These are phyloP conservation scores for Ephemerocybe angulata DNA, from an alignment of 768 basidiomycete genomes.

Conservation along the genomic window DNA sequence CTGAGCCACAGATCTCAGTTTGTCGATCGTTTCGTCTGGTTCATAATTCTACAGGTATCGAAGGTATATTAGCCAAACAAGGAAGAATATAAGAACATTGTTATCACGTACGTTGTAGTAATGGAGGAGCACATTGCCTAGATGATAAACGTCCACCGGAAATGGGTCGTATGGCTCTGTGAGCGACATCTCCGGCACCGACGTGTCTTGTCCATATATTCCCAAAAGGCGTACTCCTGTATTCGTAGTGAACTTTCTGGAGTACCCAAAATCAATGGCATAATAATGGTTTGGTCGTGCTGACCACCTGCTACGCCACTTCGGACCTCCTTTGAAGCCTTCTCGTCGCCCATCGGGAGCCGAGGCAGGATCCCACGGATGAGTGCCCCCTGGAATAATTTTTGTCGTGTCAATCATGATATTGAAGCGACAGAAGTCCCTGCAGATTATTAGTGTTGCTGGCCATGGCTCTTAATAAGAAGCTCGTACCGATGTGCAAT, in stretches of 20 bases:
- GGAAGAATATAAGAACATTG: no score
- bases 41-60: no score
- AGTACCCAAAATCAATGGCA: conserved; percentile 26
- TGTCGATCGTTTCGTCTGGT: background rate
- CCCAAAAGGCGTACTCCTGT: conserved; percentile 5
- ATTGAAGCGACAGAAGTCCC: conserved; percentile 20
- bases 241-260: conserved; percentile 4
- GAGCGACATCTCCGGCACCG: conserved; percentile 24
- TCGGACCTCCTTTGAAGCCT: background rate
- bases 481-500: conserved; percentile 14
- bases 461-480: background rate
- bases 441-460: background rate
- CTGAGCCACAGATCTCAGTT: background rate
- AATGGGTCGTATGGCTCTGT: conserved; percentile 26
- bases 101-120: no score
- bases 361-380: conserved; percentile 2
- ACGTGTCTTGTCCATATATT: conserved; percentile 16
- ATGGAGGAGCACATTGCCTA: conserved; percentile 20
- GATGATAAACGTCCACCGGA: conserved; percentile 26
- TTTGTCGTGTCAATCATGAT: conserved; percentile 18
- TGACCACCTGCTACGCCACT: conserved; percentile 15
- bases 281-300: conserved; percentile 23
- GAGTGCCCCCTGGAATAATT: conserved; percentile 16
- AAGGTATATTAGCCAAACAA: no score
- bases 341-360: background rate